Percentiles rank a stretch among this genome's conserved stretches.
These are phyloP conservation scores for Pseudogymnoascus sp. DNA, from an alignment of 2,329 filamentous ascomycete genomes.

Conservation along the genomic window DNA sequence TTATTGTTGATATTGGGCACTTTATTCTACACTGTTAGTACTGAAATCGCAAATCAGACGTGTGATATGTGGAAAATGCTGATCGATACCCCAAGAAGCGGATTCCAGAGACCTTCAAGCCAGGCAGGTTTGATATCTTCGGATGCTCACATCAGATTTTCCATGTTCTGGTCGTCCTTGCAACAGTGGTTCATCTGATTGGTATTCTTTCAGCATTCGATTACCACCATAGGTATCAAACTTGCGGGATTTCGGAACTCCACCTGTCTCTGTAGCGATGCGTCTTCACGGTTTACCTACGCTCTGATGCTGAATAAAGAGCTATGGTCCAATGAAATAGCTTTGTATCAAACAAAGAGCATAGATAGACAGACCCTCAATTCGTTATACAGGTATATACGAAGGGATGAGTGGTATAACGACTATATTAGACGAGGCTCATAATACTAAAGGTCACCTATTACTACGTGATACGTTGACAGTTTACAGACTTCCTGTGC, in stretches of 20 bases:
- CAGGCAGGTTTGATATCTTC: conserved; percentile 19
- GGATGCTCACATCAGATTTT: conserved; percentile 21
- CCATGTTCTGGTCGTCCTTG: conserved; percentile 18
- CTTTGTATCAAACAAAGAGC: too few relatives aligned
- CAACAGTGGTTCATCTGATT: conserved; percentile 12
- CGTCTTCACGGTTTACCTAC: neutral
- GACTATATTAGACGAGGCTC: neutral
- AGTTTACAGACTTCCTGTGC: neutral
- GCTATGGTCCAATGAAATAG: neutral
- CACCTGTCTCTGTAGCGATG: neutral
- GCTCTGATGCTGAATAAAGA: neutral
- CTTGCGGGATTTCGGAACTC: neutral
- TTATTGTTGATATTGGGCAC: conserved; percentile 12
- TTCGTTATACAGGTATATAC: neutral
- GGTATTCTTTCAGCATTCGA: conserved; percentile 15
- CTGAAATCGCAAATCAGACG: neutral
- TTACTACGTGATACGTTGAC: neutral
- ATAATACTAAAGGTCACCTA: neutral
- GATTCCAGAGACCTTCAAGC: conserved; percentile 16
- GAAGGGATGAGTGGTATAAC: neutral
- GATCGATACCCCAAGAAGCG: conserved; percentile 11
- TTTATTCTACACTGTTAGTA: conserved; percentile 11
- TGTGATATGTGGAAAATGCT: neutral
- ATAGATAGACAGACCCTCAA: neutral
- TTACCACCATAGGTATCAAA: conserved; percentile 9